Percentiles rank a stretch among this genome's conserved stretches.
phyloP scores from a whole-genome alignment of 495 filamentous ascomycete species.

The Antarctomyces pellizariae region DNA sequence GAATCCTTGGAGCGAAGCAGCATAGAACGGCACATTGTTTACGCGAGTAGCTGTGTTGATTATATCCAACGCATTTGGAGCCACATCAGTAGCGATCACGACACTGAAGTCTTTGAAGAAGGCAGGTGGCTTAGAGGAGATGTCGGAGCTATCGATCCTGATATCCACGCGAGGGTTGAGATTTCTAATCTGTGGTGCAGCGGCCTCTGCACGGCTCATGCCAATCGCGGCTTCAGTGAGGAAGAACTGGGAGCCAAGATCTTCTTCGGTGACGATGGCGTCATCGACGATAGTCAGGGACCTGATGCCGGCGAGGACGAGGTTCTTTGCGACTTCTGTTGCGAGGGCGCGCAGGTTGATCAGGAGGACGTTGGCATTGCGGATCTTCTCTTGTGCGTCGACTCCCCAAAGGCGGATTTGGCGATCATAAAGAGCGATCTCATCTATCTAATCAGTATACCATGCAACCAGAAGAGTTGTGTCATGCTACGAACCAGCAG shows the following conservation, averaged over 20 bases:
- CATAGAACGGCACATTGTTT: constrained; percentile 61
- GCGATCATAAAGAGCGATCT: constrained; percentile 92
- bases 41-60: constrained; percentile 71
- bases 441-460: constrained; percentile 45
- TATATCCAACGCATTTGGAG: constrained; percentile 40
- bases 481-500: constrained; percentile 9
- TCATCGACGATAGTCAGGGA: constrained; percentile 79
- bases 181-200: constrained; percentile 48
- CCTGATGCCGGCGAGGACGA: constrained; percentile 86
- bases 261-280: constrained; percentile 49
- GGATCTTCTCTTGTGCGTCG: constrained; percentile 73
- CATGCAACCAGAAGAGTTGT: background rate
- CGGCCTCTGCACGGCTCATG: constrained; percentile 67
- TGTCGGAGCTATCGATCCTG: constrained; percentile 37
- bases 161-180: constrained; percentile 82
- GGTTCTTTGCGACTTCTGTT: constrained; percentile 89
- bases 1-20: constrained; percentile 64
- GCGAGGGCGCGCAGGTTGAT: constrained; percentile 75
- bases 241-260: constrained; percentile 80
- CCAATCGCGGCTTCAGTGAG: constrained; percentile 45
- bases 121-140: constrained; percentile 34
- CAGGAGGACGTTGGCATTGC: constrained; percentile 74
- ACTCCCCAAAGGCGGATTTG: constrained; percentile 98
- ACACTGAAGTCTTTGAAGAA: constrained; percentile 66
- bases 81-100: constrained; percentile 76